phyloP scores from a whole-genome alignment of 345 rosid genomes.

The Aquilaria yunnanensis region DNA sequence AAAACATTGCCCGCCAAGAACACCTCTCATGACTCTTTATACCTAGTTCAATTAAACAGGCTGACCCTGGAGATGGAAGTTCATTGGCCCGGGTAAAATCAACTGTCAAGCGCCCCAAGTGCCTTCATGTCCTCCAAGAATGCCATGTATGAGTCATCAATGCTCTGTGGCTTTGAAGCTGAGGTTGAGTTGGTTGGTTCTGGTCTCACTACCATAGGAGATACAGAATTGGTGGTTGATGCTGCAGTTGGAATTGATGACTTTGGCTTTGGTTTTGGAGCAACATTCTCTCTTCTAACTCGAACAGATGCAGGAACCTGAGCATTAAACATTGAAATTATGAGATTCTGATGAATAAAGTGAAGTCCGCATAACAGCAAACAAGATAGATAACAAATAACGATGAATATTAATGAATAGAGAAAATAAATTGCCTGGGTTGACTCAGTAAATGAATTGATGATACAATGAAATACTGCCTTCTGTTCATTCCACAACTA shows the following conservation, averaged over 20 bases:
- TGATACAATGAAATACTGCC: too few relatives aligned
- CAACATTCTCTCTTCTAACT: constrained; percentile 78
- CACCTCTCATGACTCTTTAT: too few relatives aligned
- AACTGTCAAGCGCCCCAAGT: constrained; percentile 90
- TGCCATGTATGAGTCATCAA: constrained; percentile 82
- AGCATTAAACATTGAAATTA: not conserved
- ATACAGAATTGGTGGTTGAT: constrained; percentile 31
- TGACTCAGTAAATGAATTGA: too few relatives aligned
- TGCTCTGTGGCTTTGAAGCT: constrained; percentile 60
- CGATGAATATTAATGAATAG: too few relatives aligned
- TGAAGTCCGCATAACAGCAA: not conserved
- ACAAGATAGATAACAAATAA: too few relatives aligned
- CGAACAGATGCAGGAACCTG: constrained; percentile 98
- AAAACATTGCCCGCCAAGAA: too few relatives aligned
- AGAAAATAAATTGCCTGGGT: too few relatives aligned
- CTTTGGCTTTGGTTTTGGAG: constrained; percentile 69
- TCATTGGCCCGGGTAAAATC: constrained; percentile 5
- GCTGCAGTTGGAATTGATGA: constrained; percentile 23
- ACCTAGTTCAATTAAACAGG: too few relatives aligned
- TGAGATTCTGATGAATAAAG: not conserved
- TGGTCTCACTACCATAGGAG: constrained; percentile 38
- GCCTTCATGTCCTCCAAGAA: constrained; percentile 99
- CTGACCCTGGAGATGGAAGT: too few relatives aligned
- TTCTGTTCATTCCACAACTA: too few relatives aligned
- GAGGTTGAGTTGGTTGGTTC: constrained; percentile 35